phyloP scores from a whole-genome alignment of 2,329 filamentous ascomycete species.

The Sclerotinia minor region DNA sequence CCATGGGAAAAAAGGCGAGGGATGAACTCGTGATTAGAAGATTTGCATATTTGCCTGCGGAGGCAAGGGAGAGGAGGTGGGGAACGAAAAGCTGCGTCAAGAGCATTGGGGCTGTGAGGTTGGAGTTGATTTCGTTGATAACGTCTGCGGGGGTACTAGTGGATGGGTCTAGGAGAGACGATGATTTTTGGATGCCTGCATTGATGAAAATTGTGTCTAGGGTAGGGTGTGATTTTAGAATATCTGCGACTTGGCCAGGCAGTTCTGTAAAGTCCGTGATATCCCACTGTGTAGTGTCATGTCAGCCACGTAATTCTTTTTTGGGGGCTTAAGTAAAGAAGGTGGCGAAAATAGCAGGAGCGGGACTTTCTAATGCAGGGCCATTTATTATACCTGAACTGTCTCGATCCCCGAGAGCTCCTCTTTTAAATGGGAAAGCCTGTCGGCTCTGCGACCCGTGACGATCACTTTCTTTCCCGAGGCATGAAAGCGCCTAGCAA shows the following conservation, averaged over 20 bases:
- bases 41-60: slow-evolving; percentile 29
- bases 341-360: no score
- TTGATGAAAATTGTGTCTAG: slow-evolving; percentile 42
- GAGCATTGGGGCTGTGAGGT: slow-evolving; percentile 39
- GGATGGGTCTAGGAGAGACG: slow-evolving; percentile 32
- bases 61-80: slow-evolving; percentile 28
- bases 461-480: slow-evolving; percentile 52
- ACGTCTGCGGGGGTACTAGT: slow-evolving; percentile 25
- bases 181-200: slow-evolving; percentile 38
- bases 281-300: slow-evolving; percentile 30
- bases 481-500: slow-evolving; percentile 48
- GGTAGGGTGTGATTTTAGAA: slow-evolving; percentile 18
- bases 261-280: slow-evolving; percentile 20
- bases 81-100: slow-evolving; percentile 39
- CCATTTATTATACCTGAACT: no score
- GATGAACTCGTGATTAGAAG: slow-evolving; percentile 39
- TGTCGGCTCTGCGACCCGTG: slow-evolving; percentile 47
- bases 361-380: no score
- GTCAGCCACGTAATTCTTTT: no score
- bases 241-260: background rate
- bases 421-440: no score
- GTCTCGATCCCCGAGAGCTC: no score
- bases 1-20: slow-evolving; percentile 36
- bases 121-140: slow-evolving; percentile 28
- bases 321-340: no score